phyloP scores from a whole-genome alignment of 495 filamentous ascomycete species.

The Terfezia claveryi region DNA sequence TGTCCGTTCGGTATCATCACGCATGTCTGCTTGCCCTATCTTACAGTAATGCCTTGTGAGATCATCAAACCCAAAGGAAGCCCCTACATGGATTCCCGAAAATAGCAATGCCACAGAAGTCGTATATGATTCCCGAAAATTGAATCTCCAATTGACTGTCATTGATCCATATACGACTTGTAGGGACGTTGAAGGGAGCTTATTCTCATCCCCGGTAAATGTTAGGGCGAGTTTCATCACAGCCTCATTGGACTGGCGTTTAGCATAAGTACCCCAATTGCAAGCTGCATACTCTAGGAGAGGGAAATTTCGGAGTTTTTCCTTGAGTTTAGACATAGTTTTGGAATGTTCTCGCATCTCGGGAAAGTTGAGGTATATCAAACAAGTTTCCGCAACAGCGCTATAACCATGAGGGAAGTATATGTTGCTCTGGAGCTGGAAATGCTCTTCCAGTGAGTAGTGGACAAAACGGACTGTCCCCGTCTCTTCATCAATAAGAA shows the following conservation, averaged over 20 bases:
- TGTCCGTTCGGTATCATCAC: slow-evolving; percentile 20
- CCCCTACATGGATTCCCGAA: neutral
- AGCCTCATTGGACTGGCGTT: too few species aligned
- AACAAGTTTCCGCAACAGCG: neutral
- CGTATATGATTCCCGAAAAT: too few species aligned
- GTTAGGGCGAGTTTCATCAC: neutral
- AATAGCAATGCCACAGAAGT: neutral
- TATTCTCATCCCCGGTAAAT: neutral
- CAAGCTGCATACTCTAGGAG: neutral
- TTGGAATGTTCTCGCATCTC: neutral
- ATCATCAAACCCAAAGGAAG: neutral
- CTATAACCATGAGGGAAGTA: neutral
- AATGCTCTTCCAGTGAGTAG: slow-evolving; percentile 10
- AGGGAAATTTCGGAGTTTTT: neutral
- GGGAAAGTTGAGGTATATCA: neutral
- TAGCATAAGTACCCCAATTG: neutral
- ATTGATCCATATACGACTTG: neutral
- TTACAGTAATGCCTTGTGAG: slow-evolving; percentile 4
- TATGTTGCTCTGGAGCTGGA: neutral
- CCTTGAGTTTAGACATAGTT: neutral
- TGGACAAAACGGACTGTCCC: slow-evolving; percentile 1
- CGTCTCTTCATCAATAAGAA: slow-evolving; percentile 1
- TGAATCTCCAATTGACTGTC: neutral
- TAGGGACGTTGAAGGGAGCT: neutral
- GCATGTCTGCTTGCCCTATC: slow-evolving; percentile 15